phyloP scores from a whole-genome alignment of 2,329 filamentous ascomycete species.

The Exophiala viscosa region DNA sequence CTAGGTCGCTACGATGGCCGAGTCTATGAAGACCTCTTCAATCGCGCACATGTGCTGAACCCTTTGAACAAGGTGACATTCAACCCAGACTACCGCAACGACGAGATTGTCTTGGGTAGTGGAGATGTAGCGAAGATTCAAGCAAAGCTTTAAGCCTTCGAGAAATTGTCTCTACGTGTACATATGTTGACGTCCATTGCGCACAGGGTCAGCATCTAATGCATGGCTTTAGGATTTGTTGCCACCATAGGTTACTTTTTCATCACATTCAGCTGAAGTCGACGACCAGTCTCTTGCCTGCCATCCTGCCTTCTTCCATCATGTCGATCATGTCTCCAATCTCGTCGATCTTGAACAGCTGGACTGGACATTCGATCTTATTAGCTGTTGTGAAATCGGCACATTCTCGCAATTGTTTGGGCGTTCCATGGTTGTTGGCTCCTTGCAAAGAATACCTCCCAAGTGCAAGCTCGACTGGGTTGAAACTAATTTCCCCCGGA shows the following conservation, averaged over 20 bases:
- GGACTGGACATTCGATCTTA: constrained; percentile 2
- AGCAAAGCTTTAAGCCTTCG: constrained; percentile 5
- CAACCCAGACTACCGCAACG: constrained; percentile 41
- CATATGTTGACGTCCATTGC: no score
- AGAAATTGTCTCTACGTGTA: no score
- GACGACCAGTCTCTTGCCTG: constrained; percentile 5
- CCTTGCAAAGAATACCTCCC: constrained; percentile 2
- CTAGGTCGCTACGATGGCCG: constrained; percentile 50
- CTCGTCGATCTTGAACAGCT: constrained; percentile 7
- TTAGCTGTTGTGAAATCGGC: constrained; percentile 5
- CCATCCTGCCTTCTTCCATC: constrained; percentile 8
- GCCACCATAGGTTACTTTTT: no score
- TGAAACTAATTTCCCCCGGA: constrained; percentile 1
- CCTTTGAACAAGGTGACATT: constrained; percentile 50
- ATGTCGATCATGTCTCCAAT: constrained; percentile 7
- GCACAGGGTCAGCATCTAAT: no score
- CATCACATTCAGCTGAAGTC: not conserved
- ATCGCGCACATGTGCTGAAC: constrained; percentile 49
- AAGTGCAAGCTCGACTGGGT: constrained; percentile 4
- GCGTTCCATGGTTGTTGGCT: constrained; percentile 3
- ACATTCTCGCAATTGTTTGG: not conserved
- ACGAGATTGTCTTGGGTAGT: constrained; percentile 60
- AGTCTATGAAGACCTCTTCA: constrained; percentile 52
- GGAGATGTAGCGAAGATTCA: constrained; percentile 20
- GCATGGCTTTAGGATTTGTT: no score